phyloP scores from a whole-genome alignment of 2,329 filamentous ascomycete genomes.

The Calonectria multiphialidica region DNA sequence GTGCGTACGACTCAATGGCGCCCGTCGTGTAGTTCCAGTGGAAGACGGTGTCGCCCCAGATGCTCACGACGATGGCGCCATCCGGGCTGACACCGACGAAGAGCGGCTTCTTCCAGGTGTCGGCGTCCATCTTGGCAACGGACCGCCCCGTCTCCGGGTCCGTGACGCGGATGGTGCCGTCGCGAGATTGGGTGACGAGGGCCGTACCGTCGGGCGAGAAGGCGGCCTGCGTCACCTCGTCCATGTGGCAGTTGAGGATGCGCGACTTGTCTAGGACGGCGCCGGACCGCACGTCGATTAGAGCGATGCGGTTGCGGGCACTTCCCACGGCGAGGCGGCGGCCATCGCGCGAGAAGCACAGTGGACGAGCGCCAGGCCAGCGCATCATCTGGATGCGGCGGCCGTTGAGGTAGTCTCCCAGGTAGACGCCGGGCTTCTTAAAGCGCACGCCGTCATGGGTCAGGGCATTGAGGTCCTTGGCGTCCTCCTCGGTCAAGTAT shows the following conservation, averaged over 20 bases:
- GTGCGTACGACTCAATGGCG: conserved; percentile 46
- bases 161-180: conserved; percentile 45
- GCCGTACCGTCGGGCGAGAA: conserved; percentile 42
- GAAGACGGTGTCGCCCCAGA: conserved; percentile 51
- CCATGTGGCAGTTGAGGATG: conserved; percentile 38
- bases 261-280: conserved; percentile 28
- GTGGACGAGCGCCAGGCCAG: conserved; percentile 37
- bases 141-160: conserved; percentile 31
- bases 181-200: conserved; percentile 42
- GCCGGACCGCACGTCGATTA: conserved; percentile 33
- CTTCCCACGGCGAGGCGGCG: conserved; percentile 38
- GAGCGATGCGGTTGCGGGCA: conserved; percentile 36
- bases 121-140: conserved; percentile 45
- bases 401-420: conserved; percentile 42
- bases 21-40: conserved; percentile 48
- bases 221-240: conserved; percentile 42
- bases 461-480: conserved; percentile 33
- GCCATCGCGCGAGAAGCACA: conserved; percentile 41
- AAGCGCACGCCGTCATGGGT: conserved; percentile 38
- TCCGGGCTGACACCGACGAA: conserved; percentile 45
- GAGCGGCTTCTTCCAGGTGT: conserved; percentile 43
- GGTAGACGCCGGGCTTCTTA: conserved; percentile 36
- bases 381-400: conserved; percentile 32
- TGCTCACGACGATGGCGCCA: conserved; percentile 45
- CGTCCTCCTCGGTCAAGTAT: conserved; percentile 41